A percentile compares a stretch with the other conserved stretches of the same genome.
Conservation (phyloP, 139 green algal species). For the Penium margaritaceum region DNA sequence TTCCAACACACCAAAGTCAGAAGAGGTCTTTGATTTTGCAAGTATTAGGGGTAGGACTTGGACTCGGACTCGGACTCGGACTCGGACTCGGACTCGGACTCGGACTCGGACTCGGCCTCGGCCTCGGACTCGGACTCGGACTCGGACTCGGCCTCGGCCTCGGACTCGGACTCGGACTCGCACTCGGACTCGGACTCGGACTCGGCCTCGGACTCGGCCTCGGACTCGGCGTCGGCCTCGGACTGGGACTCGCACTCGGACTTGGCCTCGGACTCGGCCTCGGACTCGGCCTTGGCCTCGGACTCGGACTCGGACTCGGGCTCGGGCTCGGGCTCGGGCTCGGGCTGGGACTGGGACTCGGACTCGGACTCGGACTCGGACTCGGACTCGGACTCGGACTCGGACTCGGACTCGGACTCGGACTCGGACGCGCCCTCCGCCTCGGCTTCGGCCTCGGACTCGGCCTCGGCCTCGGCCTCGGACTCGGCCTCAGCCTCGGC, state of each 20-base stretch:
- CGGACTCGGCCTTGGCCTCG: background rate
- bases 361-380: background rate
- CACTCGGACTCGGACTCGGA: background rate
- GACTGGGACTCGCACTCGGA: background rate
- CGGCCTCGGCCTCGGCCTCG: background rate
- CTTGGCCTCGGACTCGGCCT: background rate
- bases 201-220: background rate
- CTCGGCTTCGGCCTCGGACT: background rate
- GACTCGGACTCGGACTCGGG: background rate
- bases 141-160: background rate
- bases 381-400: background rate
- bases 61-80: background rate
- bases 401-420: background rate
- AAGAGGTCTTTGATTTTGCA: too few species aligned
- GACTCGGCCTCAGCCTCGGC: background rate
- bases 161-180: background rate
- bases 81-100: background rate
- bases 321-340: background rate
- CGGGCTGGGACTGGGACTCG: background rate
- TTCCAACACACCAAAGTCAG: too few species aligned
- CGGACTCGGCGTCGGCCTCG: background rate
- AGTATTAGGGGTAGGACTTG: background rate
- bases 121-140: background rate
- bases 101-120: background rate
- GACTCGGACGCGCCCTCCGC: background rate